phyloP scores from a whole-genome alignment of 495 filamentous ascomycete genomes.

The Haplographium delicatum region DNA sequence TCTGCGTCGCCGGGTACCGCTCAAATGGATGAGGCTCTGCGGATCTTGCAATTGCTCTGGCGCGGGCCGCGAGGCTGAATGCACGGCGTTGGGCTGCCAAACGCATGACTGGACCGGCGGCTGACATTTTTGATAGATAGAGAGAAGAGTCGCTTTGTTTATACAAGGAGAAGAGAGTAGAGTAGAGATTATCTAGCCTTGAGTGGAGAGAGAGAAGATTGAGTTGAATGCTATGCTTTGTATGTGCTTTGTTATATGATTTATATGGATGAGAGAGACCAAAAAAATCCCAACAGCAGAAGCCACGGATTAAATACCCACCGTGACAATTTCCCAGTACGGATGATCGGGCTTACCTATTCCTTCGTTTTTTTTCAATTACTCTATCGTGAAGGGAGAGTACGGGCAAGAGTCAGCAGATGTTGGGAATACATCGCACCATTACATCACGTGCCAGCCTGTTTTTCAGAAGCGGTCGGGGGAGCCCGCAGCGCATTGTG shows the following conservation, averaged over 20 bases:
- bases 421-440: background rate
- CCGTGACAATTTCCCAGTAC: background rate
- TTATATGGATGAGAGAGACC: background rate
- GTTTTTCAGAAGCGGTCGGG: background rate
- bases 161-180: no score
- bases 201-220: background rate
- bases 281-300: background rate
- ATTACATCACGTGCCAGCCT: background rate
- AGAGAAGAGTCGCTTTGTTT: no score
- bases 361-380: background rate
- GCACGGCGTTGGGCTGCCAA: constrained; percentile 6
- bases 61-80: constrained; percentile 12
- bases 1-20: constrained; percentile 7
- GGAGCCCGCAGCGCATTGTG: background rate
- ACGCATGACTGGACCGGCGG: background rate
- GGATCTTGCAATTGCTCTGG: background rate
- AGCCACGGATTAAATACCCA: background rate
- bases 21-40: constrained; percentile 16
- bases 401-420: background rate
- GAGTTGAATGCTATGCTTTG: constrained; percentile 9
- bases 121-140: background rate
- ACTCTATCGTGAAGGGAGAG: no score
- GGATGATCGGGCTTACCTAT: background rate
- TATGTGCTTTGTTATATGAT: background rate
- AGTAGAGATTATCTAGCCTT: no score